phyloP scores from a whole-genome alignment of 148 eudicot species.

The Euryodendron excelsum region DNA sequence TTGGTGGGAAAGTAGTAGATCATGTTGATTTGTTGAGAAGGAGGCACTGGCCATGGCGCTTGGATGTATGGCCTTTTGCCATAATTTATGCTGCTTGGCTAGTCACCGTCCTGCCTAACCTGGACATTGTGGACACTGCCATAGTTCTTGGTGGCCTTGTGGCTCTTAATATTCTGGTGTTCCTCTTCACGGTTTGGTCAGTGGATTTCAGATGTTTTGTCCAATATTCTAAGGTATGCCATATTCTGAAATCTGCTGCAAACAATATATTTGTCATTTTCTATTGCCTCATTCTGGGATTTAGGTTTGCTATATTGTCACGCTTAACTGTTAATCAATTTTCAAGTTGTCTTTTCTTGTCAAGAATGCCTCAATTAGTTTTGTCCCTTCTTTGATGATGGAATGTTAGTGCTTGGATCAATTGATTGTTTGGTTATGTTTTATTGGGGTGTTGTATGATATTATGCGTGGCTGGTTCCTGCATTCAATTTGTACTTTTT shows the following conservation, averaged over 20 bases:
- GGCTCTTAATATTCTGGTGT: slow-evolving; percentile 57
- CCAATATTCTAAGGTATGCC: slow-evolving; percentile 67
- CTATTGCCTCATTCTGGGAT: not conserved
- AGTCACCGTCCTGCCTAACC: slow-evolving; percentile 53
- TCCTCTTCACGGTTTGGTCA: slow-evolving; percentile 87
- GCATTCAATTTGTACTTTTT: too few species aligned
- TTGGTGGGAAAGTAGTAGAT: slow-evolving; percentile 89
- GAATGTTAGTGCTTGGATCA: not conserved
- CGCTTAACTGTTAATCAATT: not conserved
- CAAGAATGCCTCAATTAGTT: not conserved
- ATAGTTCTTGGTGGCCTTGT: slow-evolving; percentile 63
- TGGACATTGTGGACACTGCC: slow-evolving; percentile 60
- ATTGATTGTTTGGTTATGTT: not conserved
- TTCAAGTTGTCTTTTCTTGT: not conserved
- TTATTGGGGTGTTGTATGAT: not conserved
- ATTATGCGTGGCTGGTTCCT: too few species aligned
- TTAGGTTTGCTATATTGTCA: not conserved
- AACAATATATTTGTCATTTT: not conserved
- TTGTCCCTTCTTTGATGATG: slow-evolving; percentile 7
- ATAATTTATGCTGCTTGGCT: slow-evolving; percentile 63
- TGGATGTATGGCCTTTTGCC: slow-evolving; percentile 81
- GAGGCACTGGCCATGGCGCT: slow-evolving; percentile 65
- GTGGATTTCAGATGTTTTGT: slow-evolving; percentile 87
- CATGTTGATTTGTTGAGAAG: slow-evolving; percentile 69
- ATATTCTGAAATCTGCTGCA: not conserved